phyloP scores from a whole-genome alignment of 2,329 filamentous ascomycete species.

The Dothideomycetes sp. region DNA sequence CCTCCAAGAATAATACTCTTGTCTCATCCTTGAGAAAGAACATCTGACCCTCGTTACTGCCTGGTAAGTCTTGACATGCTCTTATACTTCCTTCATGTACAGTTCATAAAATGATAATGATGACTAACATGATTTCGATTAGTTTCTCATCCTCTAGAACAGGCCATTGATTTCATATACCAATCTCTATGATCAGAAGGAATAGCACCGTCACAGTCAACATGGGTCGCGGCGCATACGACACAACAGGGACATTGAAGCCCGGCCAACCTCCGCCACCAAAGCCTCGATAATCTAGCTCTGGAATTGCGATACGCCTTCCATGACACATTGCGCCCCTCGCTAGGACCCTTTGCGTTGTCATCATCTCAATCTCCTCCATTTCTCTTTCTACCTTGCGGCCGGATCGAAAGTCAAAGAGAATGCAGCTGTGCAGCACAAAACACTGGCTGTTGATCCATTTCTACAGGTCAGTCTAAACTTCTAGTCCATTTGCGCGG shows the following conservation, averaged over 20 bases:
- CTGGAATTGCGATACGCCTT: no score
- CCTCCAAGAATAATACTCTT: no score
- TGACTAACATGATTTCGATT: no score
- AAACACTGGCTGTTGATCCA: conserved; percentile 5
- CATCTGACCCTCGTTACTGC: no score
- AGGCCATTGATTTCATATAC: no score
- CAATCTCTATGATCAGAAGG: conserved; percentile 38
- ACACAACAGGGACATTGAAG: conserved; percentile 41
- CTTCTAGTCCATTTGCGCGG: conserved; percentile 9
- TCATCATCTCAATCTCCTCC: neutral
- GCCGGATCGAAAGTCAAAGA: conserved; percentile 6
- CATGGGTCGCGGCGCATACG: conserved; percentile 42
- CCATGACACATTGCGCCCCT: neutral
- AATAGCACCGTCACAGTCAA: conserved; percentile 32
- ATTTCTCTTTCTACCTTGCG: conserved; percentile 1
- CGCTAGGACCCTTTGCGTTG: conserved; percentile 4
- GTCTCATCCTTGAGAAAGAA: no score
- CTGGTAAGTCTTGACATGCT: no score
- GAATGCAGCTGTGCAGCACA: conserved; percentile 8
- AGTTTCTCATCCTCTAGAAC: no score
- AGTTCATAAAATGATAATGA: no score
- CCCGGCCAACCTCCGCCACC: conserved; percentile 32
- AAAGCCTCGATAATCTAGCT: conserved; percentile 12
- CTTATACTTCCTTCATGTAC: no score
- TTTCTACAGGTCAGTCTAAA: conserved; percentile 12